These are phyloP conservation scores for Cyberlindnera mrakii DNA, from an alignment of 805 yeast genomes.

Conservation along the genomic window DNA sequence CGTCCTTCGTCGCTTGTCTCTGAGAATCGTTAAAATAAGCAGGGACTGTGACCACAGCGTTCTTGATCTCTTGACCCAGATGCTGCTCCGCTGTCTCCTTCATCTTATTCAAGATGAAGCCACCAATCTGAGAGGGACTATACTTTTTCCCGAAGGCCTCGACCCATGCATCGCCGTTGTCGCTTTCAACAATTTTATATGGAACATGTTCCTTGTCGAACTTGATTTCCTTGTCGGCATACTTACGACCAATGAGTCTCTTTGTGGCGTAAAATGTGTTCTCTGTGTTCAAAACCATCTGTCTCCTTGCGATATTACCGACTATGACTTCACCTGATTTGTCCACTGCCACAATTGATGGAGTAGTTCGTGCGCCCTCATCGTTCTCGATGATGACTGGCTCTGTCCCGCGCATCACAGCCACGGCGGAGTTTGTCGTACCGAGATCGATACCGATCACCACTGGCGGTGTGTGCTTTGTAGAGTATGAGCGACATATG, in stretches of 20 bases:
- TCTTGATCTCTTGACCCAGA: slow-evolving; percentile 46
- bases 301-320: slow-evolving; percentile 73
- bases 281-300: slow-evolving; percentile 66
- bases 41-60: slow-evolving; percentile 81
- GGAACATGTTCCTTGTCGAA: slow-evolving; percentile 59
- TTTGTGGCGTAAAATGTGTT: slow-evolving; percentile 81
- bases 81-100: slow-evolving; percentile 56
- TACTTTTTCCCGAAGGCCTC: slow-evolving; percentile 34
- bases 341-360: slow-evolving; percentile 67
- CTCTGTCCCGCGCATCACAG: slow-evolving; percentile 58
- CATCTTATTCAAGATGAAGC: slow-evolving; percentile 58
- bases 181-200: slow-evolving; percentile 50
- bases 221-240: slow-evolving; percentile 63
- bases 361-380: slow-evolving; percentile 76
- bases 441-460: slow-evolving; percentile 82
- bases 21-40: slow-evolving; percentile 81
- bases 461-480: slow-evolving; percentile 1
- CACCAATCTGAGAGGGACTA: slow-evolving; percentile 71
- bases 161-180: slow-evolving; percentile 68
- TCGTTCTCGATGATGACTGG: slow-evolving; percentile 69
- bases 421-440: slow-evolving; percentile 84
- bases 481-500: background rate
- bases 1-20: slow-evolving; percentile 77
- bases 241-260: slow-evolving; percentile 71
- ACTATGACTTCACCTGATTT: slow-evolving; percentile 40